Evolutionary conservation across 805 yeast genomes (phyloP), one percentile per base, ranked within the genome.

Genomic region (Saccharomyces kudriavzevii): DNA sequence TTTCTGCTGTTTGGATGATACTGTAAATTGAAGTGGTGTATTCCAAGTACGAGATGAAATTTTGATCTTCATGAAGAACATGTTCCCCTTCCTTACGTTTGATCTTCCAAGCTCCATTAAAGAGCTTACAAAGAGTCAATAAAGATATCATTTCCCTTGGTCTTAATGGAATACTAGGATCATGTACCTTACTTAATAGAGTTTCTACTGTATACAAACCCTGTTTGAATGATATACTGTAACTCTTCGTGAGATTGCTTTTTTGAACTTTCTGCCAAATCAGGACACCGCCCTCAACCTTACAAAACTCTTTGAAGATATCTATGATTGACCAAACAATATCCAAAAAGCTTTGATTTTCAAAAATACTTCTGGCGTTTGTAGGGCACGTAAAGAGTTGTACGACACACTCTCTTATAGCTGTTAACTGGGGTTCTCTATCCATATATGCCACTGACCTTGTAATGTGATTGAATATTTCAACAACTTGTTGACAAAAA

Each of bases 381-480:
- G 90, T 80, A 0, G 97, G 97, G 52, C 96, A 85, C 0, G 97
- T 91, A 68, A 90, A 90, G 24, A 94, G 71, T 69, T 94, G 99
- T 0, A 92, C 83, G 0, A 95, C 83, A 22, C 92, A 71, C 40
- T 84, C 81, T 40, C 84, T 78, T 73, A 91, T 76, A 3, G 87
- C 77, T 11, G 92, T 88, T 52, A 81, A 70, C 60, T 90, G 96
- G 0, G 97, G 96, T 63, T 94, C 98, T 55, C 96, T 77, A 63
- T 94, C 99, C 57, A 82, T 73, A 22, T 69, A 63, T n/a, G 82
- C 80, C 52, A 78, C 70, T 10, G 76, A 71, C 14, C 74, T 75
- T 3, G 82, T 62, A 48, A 78, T 67, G 28, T 71, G 78, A 49
- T 81, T 84, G 58, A 79, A 81, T 0, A 84, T 74, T 45, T 77